A percentile compares a stretch with the other conserved stretches of the same genome.
Evolutionary conservation across 768 basidiomycete species (phyloP).

Genomic region (Lentinula boryana): DNA sequence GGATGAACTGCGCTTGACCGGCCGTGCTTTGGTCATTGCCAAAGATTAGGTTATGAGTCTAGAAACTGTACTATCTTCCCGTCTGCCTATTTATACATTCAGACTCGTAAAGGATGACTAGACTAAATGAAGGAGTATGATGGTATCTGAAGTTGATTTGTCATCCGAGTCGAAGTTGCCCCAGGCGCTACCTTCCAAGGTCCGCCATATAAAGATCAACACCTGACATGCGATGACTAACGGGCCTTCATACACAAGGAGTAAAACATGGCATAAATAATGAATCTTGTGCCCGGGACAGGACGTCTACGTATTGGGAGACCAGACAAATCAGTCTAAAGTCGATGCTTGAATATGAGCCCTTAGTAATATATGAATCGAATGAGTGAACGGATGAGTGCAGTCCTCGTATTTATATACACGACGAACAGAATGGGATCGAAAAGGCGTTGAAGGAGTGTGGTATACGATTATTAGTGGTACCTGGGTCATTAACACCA

Average conservation of each 20-base stretch:
- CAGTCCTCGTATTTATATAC: neutral
- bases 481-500: neutral
- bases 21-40: neutral
- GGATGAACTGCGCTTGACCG: neutral
- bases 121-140: neutral
- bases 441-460: neutral
- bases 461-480: neutral
- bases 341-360: neutral
- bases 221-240: too few relatives aligned
- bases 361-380: neutral
- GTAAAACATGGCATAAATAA: neutral
- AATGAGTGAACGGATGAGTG: neutral
- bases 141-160: neutral
- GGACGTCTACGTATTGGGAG: neutral
- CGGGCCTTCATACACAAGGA: neutral
- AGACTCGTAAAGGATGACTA: neutral
- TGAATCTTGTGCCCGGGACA: too few relatives aligned
- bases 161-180: too few relatives aligned
- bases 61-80: neutral
- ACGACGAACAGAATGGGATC: neutral
- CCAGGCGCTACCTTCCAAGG: too few relatives aligned
- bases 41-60: neutral
- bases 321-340: neutral
- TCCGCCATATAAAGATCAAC: too few relatives aligned
- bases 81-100: neutral